phyloP scores from a whole-genome alignment of 2,329 filamentous ascomycete species.

The Pseudogymnoascus sp. region DNA sequence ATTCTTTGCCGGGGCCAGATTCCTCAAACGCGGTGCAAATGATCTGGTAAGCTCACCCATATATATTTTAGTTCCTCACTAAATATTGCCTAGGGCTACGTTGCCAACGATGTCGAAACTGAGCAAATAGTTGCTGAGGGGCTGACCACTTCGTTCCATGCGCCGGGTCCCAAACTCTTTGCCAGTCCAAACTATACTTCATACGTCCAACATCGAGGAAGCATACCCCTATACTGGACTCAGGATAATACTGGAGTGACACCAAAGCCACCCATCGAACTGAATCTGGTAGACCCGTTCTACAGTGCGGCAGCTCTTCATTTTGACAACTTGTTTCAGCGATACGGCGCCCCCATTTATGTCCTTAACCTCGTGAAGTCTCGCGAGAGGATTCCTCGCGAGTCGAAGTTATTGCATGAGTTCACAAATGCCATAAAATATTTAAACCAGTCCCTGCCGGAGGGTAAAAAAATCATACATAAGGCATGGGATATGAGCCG shows the following conservation, averaged over 20 bases:
- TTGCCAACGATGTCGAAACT: slow-evolving; percentile 97
- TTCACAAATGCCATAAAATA: slow-evolving; percentile 84
- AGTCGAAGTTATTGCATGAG: slow-evolving; percentile 82
- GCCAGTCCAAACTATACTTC: slow-evolving; percentile 89
- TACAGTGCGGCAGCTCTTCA: slow-evolving; percentile 88
- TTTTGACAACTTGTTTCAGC: slow-evolving; percentile 87
- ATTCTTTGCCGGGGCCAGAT: slow-evolving; percentile 88
- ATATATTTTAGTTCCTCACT: not conserved
- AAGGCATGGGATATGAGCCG: slow-evolving; percentile 98
- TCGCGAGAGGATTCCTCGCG: slow-evolving; percentile 77
- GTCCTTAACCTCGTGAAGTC: slow-evolving; percentile 87
- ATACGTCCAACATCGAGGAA: slow-evolving; percentile 92
- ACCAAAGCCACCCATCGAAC: slow-evolving; percentile 90
- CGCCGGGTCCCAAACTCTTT: slow-evolving; percentile 75
- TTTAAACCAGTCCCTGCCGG: slow-evolving; percentile 85
- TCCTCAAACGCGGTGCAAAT: slow-evolving; percentile 89
- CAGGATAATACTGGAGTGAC: slow-evolving; percentile 93
- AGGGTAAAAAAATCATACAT: slow-evolving; percentile 78
- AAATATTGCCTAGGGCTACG: slow-evolving; percentile 54
- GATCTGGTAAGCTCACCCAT: slow-evolving; percentile 48
- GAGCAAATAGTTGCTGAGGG: slow-evolving; percentile 97
- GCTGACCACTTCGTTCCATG: slow-evolving; percentile 89
- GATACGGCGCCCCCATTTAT: slow-evolving; percentile 88
- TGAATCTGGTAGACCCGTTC: slow-evolving; percentile 94
- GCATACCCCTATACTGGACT: slow-evolving; percentile 94